Evolutionary conservation across 2,329 filamentous ascomycete genomes (phyloP).

Genomic region (Xylaria multiplex): DNA sequence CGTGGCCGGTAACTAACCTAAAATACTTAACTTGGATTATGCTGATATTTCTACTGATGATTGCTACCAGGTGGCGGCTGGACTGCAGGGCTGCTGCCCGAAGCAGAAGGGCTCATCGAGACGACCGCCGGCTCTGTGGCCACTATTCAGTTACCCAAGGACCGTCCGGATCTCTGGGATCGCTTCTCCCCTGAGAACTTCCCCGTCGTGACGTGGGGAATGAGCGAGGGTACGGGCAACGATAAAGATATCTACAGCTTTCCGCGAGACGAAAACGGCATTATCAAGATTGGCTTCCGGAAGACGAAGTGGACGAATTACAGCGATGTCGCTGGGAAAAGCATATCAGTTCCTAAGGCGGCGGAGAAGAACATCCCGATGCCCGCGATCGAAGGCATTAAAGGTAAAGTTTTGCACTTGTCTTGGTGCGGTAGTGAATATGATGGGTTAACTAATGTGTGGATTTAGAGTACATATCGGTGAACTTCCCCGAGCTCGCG

Average conservation of each 20-base stretch:
- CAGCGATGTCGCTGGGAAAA: constrained; percentile 36
- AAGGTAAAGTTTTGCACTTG: constrained; percentile 34
- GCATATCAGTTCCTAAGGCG: constrained; percentile 43
- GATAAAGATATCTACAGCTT: constrained; percentile 61
- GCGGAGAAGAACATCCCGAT: constrained; percentile 39
- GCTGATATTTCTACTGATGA: constrained; percentile 37
- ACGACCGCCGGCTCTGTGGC: constrained; percentile 42
- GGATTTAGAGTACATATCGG: constrained; percentile 40
- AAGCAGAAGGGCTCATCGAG: constrained; percentile 39
- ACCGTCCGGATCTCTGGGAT: constrained; percentile 50
- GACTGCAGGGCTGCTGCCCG: constrained; percentile 39
- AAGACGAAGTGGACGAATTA: constrained; percentile 55
- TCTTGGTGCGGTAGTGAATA: background rate
- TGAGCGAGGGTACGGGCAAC: constrained; percentile 50
- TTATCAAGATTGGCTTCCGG: constrained; percentile 62
- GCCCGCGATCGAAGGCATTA: constrained; percentile 42
- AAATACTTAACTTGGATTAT: background rate
- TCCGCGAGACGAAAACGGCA: constrained; percentile 54
- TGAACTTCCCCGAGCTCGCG: constrained; percentile 55
- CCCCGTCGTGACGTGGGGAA: constrained; percentile 56
- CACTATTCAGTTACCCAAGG: constrained; percentile 54
- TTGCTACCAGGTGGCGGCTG: constrained; percentile 37
- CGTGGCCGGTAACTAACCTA: constrained; percentile 48
- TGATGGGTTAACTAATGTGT: background rate
- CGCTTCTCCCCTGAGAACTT: constrained; percentile 56